Evolutionary conservation across 177 flowering plant species (phyloP).

Genomic region (Vitis hybrid): DNA sequence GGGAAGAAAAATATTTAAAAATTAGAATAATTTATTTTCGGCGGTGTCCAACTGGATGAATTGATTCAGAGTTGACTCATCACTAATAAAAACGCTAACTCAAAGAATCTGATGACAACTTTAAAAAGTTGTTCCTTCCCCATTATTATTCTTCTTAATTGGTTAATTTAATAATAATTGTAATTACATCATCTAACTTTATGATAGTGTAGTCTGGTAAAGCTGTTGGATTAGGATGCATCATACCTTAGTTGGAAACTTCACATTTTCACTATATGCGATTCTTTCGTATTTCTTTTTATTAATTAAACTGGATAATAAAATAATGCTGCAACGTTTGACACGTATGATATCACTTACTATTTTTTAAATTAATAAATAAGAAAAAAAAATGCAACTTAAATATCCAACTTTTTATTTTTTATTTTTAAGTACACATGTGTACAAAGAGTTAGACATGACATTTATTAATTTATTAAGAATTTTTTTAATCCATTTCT

Average conservation of each 20-base stretch:
- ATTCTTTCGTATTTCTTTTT: background rate
- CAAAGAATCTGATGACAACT: conserved; percentile 11
- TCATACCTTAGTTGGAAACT: conserved; percentile 1
- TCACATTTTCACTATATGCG: background rate
- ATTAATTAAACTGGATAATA: background rate
- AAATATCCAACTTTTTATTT: no score
- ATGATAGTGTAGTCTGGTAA: background rate
- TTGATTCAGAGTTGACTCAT: conserved; percentile 21
- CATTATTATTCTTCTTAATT: background rate
- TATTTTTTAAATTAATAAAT: no score
- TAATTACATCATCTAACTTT: background rate
- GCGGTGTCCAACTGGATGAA: conserved; percentile 13
- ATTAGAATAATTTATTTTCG: background rate
- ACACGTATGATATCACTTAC: no score
- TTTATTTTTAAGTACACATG: no score
- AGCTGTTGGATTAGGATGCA: conserved; percentile 16
- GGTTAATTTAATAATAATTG: no score
- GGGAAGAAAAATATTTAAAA: background rate
- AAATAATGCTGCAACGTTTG: background rate
- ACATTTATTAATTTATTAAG: no score
- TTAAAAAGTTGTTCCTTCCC: background rate
- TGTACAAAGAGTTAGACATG: no score
- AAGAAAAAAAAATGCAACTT: no score
- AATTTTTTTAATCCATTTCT: no score
- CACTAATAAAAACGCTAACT: background rate